A percentile compares a stretch with the other conserved stretches of the same genome.
These are phyloP conservation scores for Lentinus brumalis DNA, from an alignment of 768 basidiomycete genomes.

Conservation along the genomic window DNA sequence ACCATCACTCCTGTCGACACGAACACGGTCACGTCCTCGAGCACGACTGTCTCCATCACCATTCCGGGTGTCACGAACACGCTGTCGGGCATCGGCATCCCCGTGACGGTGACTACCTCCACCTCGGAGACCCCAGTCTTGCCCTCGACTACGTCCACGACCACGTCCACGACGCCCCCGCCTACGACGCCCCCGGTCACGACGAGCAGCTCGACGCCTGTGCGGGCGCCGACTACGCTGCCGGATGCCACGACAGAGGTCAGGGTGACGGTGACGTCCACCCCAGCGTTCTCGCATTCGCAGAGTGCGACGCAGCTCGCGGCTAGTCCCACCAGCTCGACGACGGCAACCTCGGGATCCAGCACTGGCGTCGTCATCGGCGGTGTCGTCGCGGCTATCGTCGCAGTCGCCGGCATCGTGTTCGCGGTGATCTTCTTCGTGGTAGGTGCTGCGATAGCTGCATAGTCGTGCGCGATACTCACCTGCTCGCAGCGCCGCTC, in stretches of 20 bases:
- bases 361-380: slow-evolving; percentile 35
- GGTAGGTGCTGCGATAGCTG: slow-evolving; percentile 28
- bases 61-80: too few species aligned
- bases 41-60: background rate
- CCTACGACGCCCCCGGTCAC: background rate
- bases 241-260: background rate
- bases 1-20: background rate
- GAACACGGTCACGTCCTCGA: background rate
- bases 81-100: background rate
- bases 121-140: background rate
- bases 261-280: background rate
- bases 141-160: background rate
- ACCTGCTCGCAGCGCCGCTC: slow-evolving; percentile 26
- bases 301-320: background rate
- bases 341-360: slow-evolving; percentile 2
- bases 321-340: slow-evolving; percentile 9
- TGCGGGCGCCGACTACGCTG: background rate
- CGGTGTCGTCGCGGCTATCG: slow-evolving; percentile 37
- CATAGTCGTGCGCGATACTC: background rate
- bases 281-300: background rate
- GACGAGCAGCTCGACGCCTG: background rate
- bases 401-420: slow-evolving; percentile 35
- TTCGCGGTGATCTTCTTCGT: slow-evolving; percentile 38
- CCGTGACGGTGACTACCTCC: background rate
- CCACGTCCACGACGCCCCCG: background rate